Evolutionary conservation across 257 asterid genomes (phyloP).

Genomic region (Nicotiana attenuata): DNA sequence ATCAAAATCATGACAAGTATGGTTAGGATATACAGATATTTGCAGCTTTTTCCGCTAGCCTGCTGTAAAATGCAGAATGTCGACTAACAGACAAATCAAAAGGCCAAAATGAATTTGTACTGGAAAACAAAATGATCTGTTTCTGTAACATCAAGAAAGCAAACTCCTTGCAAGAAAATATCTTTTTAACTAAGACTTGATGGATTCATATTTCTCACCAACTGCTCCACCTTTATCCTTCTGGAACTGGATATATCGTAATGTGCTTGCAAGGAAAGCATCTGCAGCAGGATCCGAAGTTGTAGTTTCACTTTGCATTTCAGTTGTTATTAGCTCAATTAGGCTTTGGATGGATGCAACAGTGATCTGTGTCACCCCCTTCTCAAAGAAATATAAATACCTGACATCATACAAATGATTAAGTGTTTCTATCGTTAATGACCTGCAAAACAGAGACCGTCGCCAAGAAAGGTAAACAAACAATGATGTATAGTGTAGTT

Average conservation of each 20-base stretch:
- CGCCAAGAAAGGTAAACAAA: neutral
- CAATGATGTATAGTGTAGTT: slow-evolving; percentile 5
- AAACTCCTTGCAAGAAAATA: neutral
- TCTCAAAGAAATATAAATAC: slow-evolving; percentile 94
- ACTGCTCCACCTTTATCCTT: slow-evolving; percentile 96
- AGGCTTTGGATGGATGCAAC: slow-evolving; percentile 81
- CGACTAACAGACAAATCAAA: neutral
- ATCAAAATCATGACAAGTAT: neutral
- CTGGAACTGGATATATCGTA: slow-evolving; percentile 87
- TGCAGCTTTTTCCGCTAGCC: slow-evolving; percentile 1
- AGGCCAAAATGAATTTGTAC: neutral
- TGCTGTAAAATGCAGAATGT: neutral
- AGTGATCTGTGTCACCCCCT: slow-evolving; percentile 74
- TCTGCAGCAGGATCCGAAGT: slow-evolving; percentile 72
- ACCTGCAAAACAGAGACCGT: neutral
- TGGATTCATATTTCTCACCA: slow-evolving; percentile 78
- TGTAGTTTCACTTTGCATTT: slow-evolving; percentile 58
- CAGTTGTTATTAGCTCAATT: slow-evolving; percentile 71
- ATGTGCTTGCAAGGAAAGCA: slow-evolving; percentile 77
- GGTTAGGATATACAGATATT: slow-evolving; percentile 4
- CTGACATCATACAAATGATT: slow-evolving; percentile 30
- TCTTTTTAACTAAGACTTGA: slow-evolving; percentile 28
- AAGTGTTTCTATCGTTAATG: neutral
- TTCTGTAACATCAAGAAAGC: neutral
- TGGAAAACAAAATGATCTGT: neutral